Conservation (phyloP, 2,329 filamentous ascomycete species). For the Botrytis hyacinthi region DNA sequence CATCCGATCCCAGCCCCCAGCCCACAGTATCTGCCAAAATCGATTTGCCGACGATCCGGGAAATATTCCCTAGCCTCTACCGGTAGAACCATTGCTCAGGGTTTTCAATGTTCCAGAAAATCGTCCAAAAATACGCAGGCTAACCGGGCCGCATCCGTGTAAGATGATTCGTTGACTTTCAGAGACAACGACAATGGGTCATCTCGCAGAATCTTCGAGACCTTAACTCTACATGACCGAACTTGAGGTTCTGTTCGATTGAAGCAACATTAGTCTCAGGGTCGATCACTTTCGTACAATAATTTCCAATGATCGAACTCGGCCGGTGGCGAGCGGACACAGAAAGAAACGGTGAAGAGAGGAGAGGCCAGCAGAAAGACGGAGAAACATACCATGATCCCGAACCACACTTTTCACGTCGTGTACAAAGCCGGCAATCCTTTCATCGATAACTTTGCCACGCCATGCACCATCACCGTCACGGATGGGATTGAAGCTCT, state of each 20-base stretch:
- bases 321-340: neutral
- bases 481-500: slow-evolving; percentile 38
- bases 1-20: slow-evolving; percentile 11
- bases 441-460: slow-evolving; percentile 28
- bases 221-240: slow-evolving; percentile 25
- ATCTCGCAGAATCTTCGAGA: slow-evolving; percentile 19
- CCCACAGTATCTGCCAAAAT: slow-evolving; percentile 11
- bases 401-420: slow-evolving; percentile 31
- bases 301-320: neutral
- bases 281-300: neutral
- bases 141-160: slow-evolving; percentile 34
- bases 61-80: neutral
- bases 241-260: slow-evolving; percentile 29
- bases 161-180: slow-evolving; percentile 25
- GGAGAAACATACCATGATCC: slow-evolving; percentile 32
- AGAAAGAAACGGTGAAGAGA: neutral
- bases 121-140: slow-evolving; percentile 37
- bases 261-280: slow-evolving; percentile 24
- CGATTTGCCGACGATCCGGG: slow-evolving; percentile 10
- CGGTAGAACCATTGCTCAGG: neutral
- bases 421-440: slow-evolving; percentile 29
- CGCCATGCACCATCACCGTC: slow-evolving; percentile 35
- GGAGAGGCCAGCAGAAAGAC: neutral
- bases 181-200: slow-evolving; percentile 13
- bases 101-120: slow-evolving; percentile 33